Evolutionary conservation across 345 rosid species (phyloP), one percentile per base, ranked within the genome.

Genomic region (Psidium guajava): DNA sequence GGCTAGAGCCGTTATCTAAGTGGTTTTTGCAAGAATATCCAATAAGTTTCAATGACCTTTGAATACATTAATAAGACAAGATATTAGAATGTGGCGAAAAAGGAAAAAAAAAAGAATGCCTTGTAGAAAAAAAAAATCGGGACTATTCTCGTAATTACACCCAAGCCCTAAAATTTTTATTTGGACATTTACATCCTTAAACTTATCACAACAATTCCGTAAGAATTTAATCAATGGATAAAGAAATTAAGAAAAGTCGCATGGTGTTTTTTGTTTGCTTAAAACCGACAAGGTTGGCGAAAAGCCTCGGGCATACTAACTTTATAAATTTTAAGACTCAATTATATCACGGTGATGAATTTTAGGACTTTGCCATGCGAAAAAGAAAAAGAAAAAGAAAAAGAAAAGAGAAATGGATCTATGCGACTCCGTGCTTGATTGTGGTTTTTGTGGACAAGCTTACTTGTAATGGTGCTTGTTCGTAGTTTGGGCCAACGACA

Each of bases 161-260:
- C 58, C 11, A 1, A 55, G 58, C 25, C 11, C n/a, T 24, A 20
- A 61, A 61, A 61, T 40, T 61, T 15, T 61, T 11, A 15, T 28
- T 64, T 9, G 32, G 18, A 6, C 24, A 32, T 32, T 64, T 32
- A 16, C 1, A 5, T 32, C 6, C 40, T 3, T 15, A 28, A 64
- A 64, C 0, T 3, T 7, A 21, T 64, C 8, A 0, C 3, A 5
- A 2, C 6, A 32, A 12, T 22, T 64, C 5, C 12, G 0, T 32
- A 64, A 20, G 44, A 64, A 64, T 32, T 64, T 64, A 64, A 0
- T 28, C 44, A 8, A 64, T 0, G 3, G 24, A 64, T 15, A 55
- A 40, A 32, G 32, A 32, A 64, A 16, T 64, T 28, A 6, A 0
- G 47, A 61, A 61, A 61, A 15, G 74, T 7, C 8, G 21, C 11